Evolutionary conservation across 2,329 filamentous ascomycete species (phyloP), one percentile per base, ranked within the genome.

Genomic region (Epichloe glyceriae): DNA sequence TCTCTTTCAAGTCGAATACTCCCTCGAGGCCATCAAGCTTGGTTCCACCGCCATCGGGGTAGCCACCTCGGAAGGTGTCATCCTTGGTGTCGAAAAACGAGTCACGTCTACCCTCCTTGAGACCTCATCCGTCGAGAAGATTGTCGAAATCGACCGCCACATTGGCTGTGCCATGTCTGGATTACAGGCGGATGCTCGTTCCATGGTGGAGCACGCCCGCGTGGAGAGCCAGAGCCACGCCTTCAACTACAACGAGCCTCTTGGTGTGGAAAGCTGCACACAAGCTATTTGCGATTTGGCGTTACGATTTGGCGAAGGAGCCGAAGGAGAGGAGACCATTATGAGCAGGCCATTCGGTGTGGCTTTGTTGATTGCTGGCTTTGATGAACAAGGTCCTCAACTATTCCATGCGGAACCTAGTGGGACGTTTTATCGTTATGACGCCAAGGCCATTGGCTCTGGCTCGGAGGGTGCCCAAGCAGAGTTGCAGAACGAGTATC

Each of bases 1-100:
- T 73, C 87, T 98, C 70, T 98, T 98, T 81, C 93, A 98, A 77
- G 93, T 98, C 76, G 93, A 98, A 85, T 98, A 98, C 82, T 97
- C 93, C 54, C 86, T 98, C 70, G 93, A 98, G 78, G 93, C 93
- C 72, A 98, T 98, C 82, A 98, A 98, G 78, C 87, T 97, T 60
- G 93, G 93, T 61, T 95, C 88, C 63, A 98, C 93, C 61, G 93
- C 93, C 66, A 98, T 98, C 73, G 93, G 93, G 62, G 90, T 98
- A 59, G 89, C 93, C 62, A 98, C 93, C 46, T 86, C 88, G 52
- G 87, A 94, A 68, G 93, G 93, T 64, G 90, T 97, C 55, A 86
- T 98, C 65, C 85, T 98, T 48, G 93, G 93, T 60, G 93, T 98
- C 57, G 93, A 98, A 76, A 98, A 98, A 82, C 90, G 93, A 64